Base-by-base conservation (phyloP, 1,284 basidiomycete genomes). In the Puccinia novopanici region DNA sequence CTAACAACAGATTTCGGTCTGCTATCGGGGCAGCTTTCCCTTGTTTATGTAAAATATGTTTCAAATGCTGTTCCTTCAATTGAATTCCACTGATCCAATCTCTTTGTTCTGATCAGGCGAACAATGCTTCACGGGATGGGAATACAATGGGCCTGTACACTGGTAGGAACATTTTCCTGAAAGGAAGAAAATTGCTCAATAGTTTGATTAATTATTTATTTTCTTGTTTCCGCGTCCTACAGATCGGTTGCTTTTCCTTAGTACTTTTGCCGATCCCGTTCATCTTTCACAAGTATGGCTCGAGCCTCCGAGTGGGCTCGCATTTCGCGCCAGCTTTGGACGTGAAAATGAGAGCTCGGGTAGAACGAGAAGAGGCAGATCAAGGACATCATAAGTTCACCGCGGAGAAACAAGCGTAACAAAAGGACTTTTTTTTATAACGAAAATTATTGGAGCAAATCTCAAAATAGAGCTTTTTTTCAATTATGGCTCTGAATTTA, bases 11-110 rank as follows among this genome's bases (percentile, higher is more conserved):
- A 19, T 40, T 67, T 34, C 77, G 70, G 19, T 72, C 77, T 17
- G n/a, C 45, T 15, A 8, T 76, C 4, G 75, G 89, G 5, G 90
- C 91, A 0, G 89, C 89, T 0, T 92, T 87, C 91, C 91, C 6
- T 86, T 92, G 13, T 92, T 92, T 86, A 90, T 89, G 0, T 76
- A 59, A 34, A 34, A 34, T 34, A 48, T 34, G 59, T 72, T 10
- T 19, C 40, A 4, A 24, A 27, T 59, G 12, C 27, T 13, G 22
- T 30, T 59, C 9, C n/a, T 13, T 8, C 12, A 13, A 27, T 27
- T n/a, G 50, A 27, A 24, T 59, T 24, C 27, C 24, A 59, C 9
- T 59, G 10, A 24, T 13, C 30, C 10, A 27, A 59, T 30, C 8
- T 4, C 10, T 24, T 59, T 27, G 0, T n/a, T 19, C 59, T 40